Percentiles rank a stretch among this genome's conserved stretches.
These are phyloP conservation scores for Dendrobium chrysotoxum DNA, from an alignment of 106 monocot genomes.

Conservation along the genomic window DNA sequence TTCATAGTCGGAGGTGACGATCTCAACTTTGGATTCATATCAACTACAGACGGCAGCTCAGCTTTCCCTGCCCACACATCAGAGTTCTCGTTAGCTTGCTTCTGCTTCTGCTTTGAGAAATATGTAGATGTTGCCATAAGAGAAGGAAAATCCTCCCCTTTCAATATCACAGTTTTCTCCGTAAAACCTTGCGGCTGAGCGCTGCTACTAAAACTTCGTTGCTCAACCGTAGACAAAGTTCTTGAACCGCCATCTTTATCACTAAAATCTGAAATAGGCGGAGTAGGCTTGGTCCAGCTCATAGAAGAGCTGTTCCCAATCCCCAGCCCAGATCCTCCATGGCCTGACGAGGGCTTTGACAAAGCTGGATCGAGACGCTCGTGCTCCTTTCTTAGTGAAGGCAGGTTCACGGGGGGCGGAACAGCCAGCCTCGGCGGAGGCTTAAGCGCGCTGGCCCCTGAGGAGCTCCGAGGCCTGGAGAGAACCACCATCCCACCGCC, in stretches of 20 bases:
- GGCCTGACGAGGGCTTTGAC: constrained; percentile 16
- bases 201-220: not conserved
- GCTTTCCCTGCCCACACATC: constrained; percentile 15
- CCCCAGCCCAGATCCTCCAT: constrained; percentile 41
- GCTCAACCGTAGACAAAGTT: constrained; percentile 20
- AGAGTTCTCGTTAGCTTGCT: constrained; percentile 21
- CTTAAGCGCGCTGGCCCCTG: constrained; percentile 24
- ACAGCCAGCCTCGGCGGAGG: constrained; percentile 50
- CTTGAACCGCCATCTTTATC: not conserved
- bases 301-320: constrained; percentile 36
- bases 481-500: constrained; percentile 71
- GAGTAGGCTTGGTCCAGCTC: constrained; percentile 75
- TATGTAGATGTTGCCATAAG: constrained; percentile 11
- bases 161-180: constrained; percentile 48
- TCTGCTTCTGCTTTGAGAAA: constrained; percentile 20
- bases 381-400: constrained; percentile 84
- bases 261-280: not conserved
- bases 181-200: not conserved
- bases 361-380: constrained; percentile 58
- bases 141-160: constrained; percentile 71
- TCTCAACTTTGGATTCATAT: constrained; percentile 55
- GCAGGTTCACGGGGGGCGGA: constrained; percentile 88
- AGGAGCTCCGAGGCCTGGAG: constrained; percentile 47
- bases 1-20: constrained; percentile 11
- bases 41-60: constrained; percentile 10